These are phyloP conservation scores for Ceratocystis smalleyi DNA, from an alignment of 2,329 filamentous ascomycete genomes.

Conservation along the genomic window DNA sequence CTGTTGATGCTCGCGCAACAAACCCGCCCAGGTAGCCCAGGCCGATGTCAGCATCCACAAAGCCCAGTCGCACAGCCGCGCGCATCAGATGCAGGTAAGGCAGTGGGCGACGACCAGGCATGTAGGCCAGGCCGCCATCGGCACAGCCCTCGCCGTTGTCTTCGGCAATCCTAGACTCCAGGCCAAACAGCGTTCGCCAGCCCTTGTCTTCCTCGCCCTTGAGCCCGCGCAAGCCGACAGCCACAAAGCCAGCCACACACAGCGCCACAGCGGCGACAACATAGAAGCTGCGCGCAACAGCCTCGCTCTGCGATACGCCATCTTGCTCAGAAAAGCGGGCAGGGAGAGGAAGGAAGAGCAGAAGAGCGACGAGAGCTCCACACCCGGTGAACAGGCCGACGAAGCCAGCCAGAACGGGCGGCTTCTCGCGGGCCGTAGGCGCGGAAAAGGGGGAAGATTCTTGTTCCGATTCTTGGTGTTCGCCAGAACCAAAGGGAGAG, in stretches of 20 bases:
- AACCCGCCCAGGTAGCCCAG: conserved; percentile 88
- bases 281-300: conserved; percentile 76
- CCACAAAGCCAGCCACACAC: conserved; percentile 56
- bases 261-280: conserved; percentile 62
- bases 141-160: not conserved
- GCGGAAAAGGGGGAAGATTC: conserved; percentile 50
- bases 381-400: conserved; percentile 88
- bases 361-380: conserved; percentile 71
- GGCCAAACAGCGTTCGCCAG: conserved; percentile 42
- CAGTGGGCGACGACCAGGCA: conserved; percentile 22
- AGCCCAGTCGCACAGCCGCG: conserved; percentile 52
- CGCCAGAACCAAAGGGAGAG: not conserved
- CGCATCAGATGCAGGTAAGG: conserved; percentile 46
- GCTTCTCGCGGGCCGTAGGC: conserved; percentile 27
- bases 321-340: conserved; percentile 56
- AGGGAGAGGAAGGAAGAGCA: conserved; percentile 73
- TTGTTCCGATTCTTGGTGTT: conserved; percentile 16
- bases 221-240: conserved; percentile 55
- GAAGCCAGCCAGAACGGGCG: conserved; percentile 59
- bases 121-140: not conserved
- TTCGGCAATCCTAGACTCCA: conserved; percentile 16
- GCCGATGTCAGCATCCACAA: conserved; percentile 61
- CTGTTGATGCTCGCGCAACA: conserved; percentile 83
- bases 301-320: conserved; percentile 56
- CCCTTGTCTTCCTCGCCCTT: conserved; percentile 66